These are phyloP conservation scores for Eucalyptus cladocalyx DNA, from an alignment of 345 rosid genomes.

Conservation along the genomic window DNA sequence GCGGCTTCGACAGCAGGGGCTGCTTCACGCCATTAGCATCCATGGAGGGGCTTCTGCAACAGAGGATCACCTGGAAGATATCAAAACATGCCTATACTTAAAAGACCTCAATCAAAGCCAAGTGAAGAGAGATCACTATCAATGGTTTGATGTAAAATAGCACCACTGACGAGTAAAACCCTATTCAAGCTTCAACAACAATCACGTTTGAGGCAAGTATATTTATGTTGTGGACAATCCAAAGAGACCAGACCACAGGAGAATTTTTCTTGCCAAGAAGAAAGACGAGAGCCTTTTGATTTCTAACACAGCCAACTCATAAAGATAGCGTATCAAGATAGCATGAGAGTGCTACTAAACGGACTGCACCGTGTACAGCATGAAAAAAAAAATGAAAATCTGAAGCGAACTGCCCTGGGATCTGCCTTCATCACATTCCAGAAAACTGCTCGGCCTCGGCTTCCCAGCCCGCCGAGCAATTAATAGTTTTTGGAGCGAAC, in stretches of 20 bases:
- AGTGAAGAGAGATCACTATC: background rate
- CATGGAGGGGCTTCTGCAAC: slow-evolving; percentile 13
- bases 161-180: background rate
- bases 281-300: background rate
- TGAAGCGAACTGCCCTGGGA: background rate
- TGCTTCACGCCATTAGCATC: slow-evolving; percentile 24
- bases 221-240: background rate
- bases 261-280: background rate
- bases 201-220: background rate
- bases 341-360: background rate
- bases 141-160: background rate
- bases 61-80: background rate
- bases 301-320: background rate
- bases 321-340: background rate
- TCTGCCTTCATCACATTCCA: background rate
- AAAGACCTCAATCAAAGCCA: background rate
- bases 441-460: background rate
- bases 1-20: slow-evolving; percentile 33
- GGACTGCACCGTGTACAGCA: background rate
- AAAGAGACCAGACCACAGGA: background rate
- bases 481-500: background rate
- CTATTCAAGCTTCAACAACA: background rate
- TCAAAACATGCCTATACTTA: background rate
- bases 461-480: background rate
- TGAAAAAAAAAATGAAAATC: background rate